A percentile compares a stretch with the other conserved stretches of the same genome.
phyloP scores from a whole-genome alignment of 2,329 filamentous ascomycete species.

The Talaromyces sp. region DNA sequence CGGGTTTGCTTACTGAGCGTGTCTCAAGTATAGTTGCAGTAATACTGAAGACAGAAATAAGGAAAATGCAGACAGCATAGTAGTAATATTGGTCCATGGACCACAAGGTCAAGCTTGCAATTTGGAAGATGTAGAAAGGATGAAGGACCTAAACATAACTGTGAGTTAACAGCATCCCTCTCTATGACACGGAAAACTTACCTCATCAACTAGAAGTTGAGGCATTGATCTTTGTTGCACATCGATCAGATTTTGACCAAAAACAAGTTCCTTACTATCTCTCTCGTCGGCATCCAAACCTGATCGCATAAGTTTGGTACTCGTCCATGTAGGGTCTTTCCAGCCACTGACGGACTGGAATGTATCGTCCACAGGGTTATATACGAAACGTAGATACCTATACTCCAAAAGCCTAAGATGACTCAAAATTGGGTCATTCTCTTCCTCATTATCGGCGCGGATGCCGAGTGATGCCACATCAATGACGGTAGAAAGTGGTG shows the following conservation, averaged over 20 bases:
- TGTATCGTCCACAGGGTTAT: conserved; percentile 82
- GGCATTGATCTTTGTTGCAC: conserved; percentile 83
- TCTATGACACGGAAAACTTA: conserved; percentile 35
- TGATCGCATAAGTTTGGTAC: conserved; percentile 67
- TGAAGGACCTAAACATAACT: conserved; percentile 67
- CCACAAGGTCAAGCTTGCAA: conserved; percentile 91
- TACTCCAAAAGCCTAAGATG: conserved; percentile 80
- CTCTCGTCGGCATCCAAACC: conserved; percentile 90
- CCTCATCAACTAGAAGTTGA: conserved; percentile 85
- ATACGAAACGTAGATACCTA: conserved; percentile 90
- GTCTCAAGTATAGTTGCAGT: conserved; percentile 86
- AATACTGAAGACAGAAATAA: conserved; percentile 93
- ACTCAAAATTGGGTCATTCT: conserved; percentile 70
- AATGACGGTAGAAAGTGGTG: conserved; percentile 61
- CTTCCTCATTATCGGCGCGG: conserved; percentile 66
- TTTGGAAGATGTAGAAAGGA: conserved; percentile 97
- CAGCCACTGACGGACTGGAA: conserved; percentile 84
- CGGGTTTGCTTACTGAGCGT: conserved; percentile 58
- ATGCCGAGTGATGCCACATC: conserved; percentile 51
- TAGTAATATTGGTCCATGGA: conserved; percentile 97
- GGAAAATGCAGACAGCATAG: conserved; percentile 90
- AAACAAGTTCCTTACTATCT: conserved; percentile 75
- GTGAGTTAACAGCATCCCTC: background rate
- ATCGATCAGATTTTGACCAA: conserved; percentile 86
- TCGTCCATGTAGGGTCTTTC: conserved; percentile 89